Percentiles rank a stretch among this genome's conserved stretches.
phyloP scores from a whole-genome alignment of 208 protist species.

The Crithidia brevicula region DNA sequence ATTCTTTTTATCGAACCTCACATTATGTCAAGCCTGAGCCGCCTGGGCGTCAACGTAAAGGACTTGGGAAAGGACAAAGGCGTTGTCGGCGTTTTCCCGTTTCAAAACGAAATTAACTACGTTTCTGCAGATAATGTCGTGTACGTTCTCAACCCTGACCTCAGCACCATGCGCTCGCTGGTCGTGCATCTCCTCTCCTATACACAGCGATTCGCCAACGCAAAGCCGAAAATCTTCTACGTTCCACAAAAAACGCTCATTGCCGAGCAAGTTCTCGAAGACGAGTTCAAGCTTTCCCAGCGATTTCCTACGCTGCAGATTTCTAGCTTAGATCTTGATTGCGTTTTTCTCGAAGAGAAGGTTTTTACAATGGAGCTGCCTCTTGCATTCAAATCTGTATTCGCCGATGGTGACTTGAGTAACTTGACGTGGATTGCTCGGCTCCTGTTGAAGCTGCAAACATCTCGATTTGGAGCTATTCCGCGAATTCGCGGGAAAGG shows the following conservation, averaged over 20 bases:
- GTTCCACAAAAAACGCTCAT: conserved; percentile 80
- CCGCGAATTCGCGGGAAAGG: conserved; percentile 68
- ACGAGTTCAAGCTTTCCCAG: conserved; percentile 71
- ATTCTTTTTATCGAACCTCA: conserved; percentile 52
- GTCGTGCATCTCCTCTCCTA: conserved; percentile 63
- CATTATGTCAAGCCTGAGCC: conserved; percentile 36
- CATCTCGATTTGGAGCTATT: conserved; percentile 63
- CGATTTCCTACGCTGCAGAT: conserved; percentile 60
- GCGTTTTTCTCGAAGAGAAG: conserved; percentile 76
- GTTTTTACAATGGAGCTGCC: conserved; percentile 79
- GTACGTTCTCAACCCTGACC: conserved; percentile 48
- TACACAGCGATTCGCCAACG: conserved; percentile 53
- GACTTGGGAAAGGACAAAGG: conserved; percentile 34
- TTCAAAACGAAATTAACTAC: conserved; percentile 48
- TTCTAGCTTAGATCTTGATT: conserved; percentile 76
- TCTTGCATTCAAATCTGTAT: conserved; percentile 70
- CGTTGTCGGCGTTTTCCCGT: conserved; percentile 44
- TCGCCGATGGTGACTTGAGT: conserved; percentile 73
- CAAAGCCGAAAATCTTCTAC: conserved; percentile 57
- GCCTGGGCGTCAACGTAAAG: conserved; percentile 24
- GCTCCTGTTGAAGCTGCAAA: conserved; percentile 87
- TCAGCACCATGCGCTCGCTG: conserved; percentile 47
- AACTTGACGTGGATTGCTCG: conserved; percentile 72
- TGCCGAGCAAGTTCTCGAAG: conserved; percentile 69
- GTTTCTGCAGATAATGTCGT: conserved; percentile 48